Evolutionary conservation across 2,329 filamentous ascomycete genomes (phyloP), one percentile per base, ranked within the genome.

Genomic region (Sporothrix variecibatus): DNA sequence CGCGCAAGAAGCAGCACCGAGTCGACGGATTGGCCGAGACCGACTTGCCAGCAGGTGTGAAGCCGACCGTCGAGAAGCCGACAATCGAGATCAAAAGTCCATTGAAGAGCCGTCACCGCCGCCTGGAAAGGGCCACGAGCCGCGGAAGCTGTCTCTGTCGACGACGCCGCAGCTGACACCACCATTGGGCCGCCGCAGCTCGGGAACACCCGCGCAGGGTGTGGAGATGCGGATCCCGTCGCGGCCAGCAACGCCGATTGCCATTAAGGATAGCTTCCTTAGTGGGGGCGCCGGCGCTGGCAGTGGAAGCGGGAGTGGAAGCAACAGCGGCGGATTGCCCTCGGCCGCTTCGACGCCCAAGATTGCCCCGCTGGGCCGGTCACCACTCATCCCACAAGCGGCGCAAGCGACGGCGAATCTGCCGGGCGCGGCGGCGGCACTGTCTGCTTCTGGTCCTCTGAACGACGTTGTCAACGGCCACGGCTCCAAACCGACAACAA

Each of bases 161-260:
- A 28, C 56, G 9, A 53, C 68, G 11, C 38, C 77, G 26, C 74
- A 72, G 12, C 77, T 73, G 38, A 85, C 86, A 11, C 85, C 86
- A 7, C 80, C 81, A 3, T 78, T 86, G 67, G 79, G 80, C 20
- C 84, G 87, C 31, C 84, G 85, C 67, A 83, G 85, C 1, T 90
- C 88, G 1, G 83, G 83, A 12, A 87, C 87, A 5, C 88, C 87
- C 0, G 84, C 83, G 0, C 85, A 88, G 46, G 89, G 87, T 75
- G 82, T 90, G 69, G 89, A 91, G 81, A 85, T 91, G 51, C 86
- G 88, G 77, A 91, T 92, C 65, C 89, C 90, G 15, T 91, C 89
- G 1, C 84, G 90, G 51, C 89, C 90, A 1, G 89, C 90, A 2
- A 91, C 90, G 3, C 90, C 89, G 7, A 82, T 80, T 38, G 83